Percentiles rank a stretch among this genome's conserved stretches.
phyloP scores from a whole-genome alignment of 805 yeast species.

The Saturnispora gosingensis region DNA sequence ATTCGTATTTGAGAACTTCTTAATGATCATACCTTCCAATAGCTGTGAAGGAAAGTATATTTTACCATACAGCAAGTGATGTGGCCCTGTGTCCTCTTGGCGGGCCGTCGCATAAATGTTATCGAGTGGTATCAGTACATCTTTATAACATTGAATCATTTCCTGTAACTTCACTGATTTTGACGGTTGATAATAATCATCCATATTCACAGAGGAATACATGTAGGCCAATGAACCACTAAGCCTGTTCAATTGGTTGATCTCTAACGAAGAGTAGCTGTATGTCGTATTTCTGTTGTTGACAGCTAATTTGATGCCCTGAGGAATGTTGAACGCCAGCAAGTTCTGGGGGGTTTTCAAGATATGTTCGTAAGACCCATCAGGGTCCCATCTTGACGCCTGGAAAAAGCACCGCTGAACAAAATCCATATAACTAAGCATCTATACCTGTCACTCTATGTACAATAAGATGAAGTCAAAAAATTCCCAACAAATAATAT shows the following conservation, averaged over 20 bases:
- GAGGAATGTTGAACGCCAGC: slow-evolving; percentile 66
- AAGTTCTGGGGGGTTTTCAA: slow-evolving; percentile 62
- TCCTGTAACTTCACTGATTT: slow-evolving; percentile 49
- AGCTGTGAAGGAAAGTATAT: slow-evolving; percentile 82
- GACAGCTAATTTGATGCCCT: slow-evolving; percentile 53
- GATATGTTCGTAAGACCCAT: slow-evolving; percentile 67
- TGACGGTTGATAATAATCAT: slow-evolving; percentile 39
- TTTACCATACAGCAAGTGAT: slow-evolving; percentile 63
- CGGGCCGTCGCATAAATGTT: background rate
- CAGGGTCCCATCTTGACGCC: slow-evolving; percentile 69
- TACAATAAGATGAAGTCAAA: background rate
- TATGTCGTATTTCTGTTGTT: slow-evolving; percentile 61
- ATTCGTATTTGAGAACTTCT: slow-evolving; percentile 46
- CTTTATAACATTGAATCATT: slow-evolving; percentile 58
- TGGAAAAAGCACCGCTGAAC: slow-evolving; percentile 62
- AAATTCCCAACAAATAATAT: background rate
- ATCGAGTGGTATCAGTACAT: slow-evolving; percentile 2
- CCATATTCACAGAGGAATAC: slow-evolving; percentile 55
- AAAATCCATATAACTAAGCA: slow-evolving; percentile 84
- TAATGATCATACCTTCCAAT: slow-evolving; percentile 78
- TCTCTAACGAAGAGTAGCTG: slow-evolving; percentile 64
- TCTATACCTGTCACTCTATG: slow-evolving; percentile 18
- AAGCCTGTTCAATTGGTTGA: slow-evolving; percentile 54
- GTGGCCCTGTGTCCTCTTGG: slow-evolving; percentile 18
- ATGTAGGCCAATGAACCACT: slow-evolving; percentile 80